Evolutionary conservation across 176 grass and related monocot species (phyloP).

Genomic region (Hsuehochloa calcarea): DNA sequence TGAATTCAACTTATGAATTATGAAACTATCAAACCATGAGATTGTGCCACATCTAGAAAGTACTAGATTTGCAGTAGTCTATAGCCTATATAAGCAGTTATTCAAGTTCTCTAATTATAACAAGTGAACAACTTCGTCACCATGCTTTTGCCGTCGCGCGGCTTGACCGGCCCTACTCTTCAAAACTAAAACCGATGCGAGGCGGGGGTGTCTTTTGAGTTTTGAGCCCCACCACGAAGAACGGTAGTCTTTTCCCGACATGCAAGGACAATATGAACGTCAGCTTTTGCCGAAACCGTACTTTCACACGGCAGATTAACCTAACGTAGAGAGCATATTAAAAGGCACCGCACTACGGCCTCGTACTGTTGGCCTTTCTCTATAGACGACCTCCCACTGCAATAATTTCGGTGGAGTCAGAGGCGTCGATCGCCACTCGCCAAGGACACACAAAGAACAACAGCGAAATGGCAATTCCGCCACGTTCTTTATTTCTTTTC

Average conservation of each 20-base stretch:
- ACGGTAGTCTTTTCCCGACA: not conserved
- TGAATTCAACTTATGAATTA: not conserved
- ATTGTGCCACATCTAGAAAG: not conserved
- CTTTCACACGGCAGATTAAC: conserved; percentile 34
- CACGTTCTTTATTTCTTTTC: conserved; percentile 29
- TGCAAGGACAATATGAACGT: conserved; percentile 18
- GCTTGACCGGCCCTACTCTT: not conserved
- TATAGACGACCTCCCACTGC: conserved; percentile 3
- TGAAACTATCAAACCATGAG: not conserved
- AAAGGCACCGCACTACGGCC: not conserved
- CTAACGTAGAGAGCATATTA: not conserved
- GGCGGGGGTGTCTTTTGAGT: not conserved
- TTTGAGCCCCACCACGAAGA: not conserved
- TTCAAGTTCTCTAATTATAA: not conserved
- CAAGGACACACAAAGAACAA: not conserved
- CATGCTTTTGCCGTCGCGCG: not conserved
- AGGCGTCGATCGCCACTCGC: conserved; percentile 16
- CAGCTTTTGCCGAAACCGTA: conserved; percentile 11
- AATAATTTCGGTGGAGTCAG: conserved; percentile 36
- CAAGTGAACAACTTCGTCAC: not conserved
- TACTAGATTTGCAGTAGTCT: not conserved
- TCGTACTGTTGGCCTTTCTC: not conserved
- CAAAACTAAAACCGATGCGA: not conserved
- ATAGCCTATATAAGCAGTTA: not conserved
- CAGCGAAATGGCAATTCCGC: not conserved